These are phyloP conservation scores for Podospora pseudoanserina DNA, from an alignment of 495 filamentous ascomycete genomes.

Conservation along the genomic window DNA sequence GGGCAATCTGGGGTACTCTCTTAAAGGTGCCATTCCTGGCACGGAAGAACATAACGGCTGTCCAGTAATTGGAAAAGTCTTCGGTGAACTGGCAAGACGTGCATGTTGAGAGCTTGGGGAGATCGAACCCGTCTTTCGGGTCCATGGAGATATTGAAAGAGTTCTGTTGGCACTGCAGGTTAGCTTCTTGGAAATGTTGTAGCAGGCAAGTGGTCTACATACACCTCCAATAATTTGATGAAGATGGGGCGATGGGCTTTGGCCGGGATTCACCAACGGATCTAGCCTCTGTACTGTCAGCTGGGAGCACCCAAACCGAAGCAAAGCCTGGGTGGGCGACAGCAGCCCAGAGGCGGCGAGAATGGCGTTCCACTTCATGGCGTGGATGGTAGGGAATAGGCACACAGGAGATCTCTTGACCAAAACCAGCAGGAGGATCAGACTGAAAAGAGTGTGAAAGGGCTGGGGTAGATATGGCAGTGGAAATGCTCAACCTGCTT, in stretches of 20 bases:
- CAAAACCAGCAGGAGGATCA: neutral
- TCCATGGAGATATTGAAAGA: slow-evolving; percentile 37
- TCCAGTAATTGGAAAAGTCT: slow-evolving; percentile 44
- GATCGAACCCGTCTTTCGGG: slow-evolving; percentile 27
- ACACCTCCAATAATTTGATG: slow-evolving; percentile 34
- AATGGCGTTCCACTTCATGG: slow-evolving; percentile 41
- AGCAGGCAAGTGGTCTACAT: neutral
- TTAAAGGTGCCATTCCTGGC: slow-evolving; percentile 39
- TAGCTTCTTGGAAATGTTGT: neutral
- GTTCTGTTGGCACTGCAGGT: slow-evolving; percentile 16
- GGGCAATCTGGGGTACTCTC: slow-evolving; percentile 36
- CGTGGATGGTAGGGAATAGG: neutral
- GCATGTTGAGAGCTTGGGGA: slow-evolving; percentile 29
- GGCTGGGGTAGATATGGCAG: neutral
- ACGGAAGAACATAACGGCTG: slow-evolving; percentile 40
- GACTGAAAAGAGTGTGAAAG: neutral
- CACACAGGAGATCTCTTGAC: neutral
- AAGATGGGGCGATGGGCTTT: slow-evolving; percentile 25
- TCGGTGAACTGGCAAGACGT: slow-evolving; percentile 38
- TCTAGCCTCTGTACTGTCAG: slow-evolving; percentile 31
- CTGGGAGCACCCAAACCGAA: slow-evolving; percentile 59
- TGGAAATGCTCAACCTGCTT: neutral
- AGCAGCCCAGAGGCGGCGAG: slow-evolving; percentile 43
- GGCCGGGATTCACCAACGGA: slow-evolving; percentile 27
- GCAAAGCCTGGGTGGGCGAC: slow-evolving; percentile 38